Evolutionary conservation across 768 basidiomycete genomes (phyloP), one percentile per base, ranked within the genome.

Genomic region (Phanerochaete carnosa): DNA sequence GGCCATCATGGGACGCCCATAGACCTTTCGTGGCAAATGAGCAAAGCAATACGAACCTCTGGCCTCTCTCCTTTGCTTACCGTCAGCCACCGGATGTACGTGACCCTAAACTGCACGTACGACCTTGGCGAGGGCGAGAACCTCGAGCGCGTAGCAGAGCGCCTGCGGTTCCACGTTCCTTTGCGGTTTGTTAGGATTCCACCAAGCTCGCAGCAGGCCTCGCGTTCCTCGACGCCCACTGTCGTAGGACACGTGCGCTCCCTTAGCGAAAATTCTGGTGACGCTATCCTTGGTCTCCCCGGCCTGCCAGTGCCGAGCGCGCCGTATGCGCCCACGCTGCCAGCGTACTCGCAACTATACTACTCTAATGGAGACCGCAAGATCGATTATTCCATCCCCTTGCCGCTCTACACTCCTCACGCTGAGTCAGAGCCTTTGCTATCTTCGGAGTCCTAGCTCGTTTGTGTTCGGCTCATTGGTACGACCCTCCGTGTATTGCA

Each of bases 261-360:
- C 13, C 47, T 33, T 12, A 47, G 46, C 46, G 37, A 28, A 43
- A 25, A 26, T 32, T 61, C 68, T 12, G 47, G 22, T 2, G 39
- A 46, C 19, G 43, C 89, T 33, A 85, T 89, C 0, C 65, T 87
- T 58, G 74, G 70, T 1, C 30, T 83, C 86, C 61, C 82, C 79
- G 29, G 72, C 67, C 22, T 68, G 79, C 54, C 77, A 80, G 7
- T 76, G 78, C n/a, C 62, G 0, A 69, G 67, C 55, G 50, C 62
- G 35, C 65, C 69, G 5, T 65, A 66, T 54, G 61, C 68, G 4
- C 70, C 72, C 15, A 66, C 65, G 45, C 82, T 91, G 22, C 92
- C 92, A 1, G 81, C 86, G 2, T 94, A 94, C 68, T 90, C 89
- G 5, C 89, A 92, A 64, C 77, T 94, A 22, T 94, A 87, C 74